Percentiles rank a stretch among this genome's conserved stretches.
phyloP scores from a whole-genome alignment of 2,329 filamentous ascomycete genomes.

The Trichoderma simmonsii region DNA sequence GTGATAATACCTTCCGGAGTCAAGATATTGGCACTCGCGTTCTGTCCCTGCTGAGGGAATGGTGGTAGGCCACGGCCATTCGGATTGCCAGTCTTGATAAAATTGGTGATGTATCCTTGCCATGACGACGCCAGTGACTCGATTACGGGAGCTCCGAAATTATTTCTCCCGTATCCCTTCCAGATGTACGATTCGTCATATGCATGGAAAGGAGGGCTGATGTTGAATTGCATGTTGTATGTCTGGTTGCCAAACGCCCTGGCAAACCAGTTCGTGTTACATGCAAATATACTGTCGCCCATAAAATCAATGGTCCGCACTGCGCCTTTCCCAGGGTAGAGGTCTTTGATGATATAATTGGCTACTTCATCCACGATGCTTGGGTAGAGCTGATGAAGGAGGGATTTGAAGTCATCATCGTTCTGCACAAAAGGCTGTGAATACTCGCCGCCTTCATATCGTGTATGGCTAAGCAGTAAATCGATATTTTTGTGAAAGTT shows the following conservation, averaged over 20 bases:
- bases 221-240: background rate
- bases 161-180: background rate
- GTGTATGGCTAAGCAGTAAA: background rate
- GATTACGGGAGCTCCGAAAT: background rate
- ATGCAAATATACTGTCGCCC: background rate
- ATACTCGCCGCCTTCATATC: background rate
- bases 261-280: background rate
- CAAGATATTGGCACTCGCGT: background rate
- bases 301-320: background rate
- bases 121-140: background rate
- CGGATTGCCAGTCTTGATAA: background rate
- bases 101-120: background rate
- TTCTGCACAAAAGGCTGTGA: background rate
- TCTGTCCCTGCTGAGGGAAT: background rate
- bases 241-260: background rate
- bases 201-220: background rate
- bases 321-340: background rate
- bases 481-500: background rate
- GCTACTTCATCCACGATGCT: background rate
- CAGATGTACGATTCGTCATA: background rate
- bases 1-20: background rate
- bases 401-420: background rate
- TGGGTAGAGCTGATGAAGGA: background rate
- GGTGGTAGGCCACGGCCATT: background rate
- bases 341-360: background rate